phyloP scores from a whole-genome alignment of 768 basidiomycete genomes.

The Lactarius trivialis region DNA sequence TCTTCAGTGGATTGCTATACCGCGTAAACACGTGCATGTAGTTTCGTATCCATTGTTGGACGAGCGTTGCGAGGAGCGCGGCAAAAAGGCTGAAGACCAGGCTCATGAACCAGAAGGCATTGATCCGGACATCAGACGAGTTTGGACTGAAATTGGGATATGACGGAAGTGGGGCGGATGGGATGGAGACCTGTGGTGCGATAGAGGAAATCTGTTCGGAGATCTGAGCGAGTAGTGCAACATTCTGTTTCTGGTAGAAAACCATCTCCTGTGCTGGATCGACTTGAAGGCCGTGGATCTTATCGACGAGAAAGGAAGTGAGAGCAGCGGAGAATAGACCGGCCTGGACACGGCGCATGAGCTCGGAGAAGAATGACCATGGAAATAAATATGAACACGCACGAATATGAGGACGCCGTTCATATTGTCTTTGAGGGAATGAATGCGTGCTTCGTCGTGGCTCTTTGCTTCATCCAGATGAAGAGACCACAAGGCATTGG shows the following conservation, averaged over 20 bases:
- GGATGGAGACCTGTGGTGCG: background rate
- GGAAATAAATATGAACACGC: background rate
- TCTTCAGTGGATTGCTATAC: constrained; percentile 28
- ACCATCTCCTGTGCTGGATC: background rate
- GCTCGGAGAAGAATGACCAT: too few relatives aligned
- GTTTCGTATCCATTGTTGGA: constrained; percentile 44
- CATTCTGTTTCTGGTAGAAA: background rate
- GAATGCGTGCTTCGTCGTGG: background rate
- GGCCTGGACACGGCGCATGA: background rate
- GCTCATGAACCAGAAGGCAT: constrained; percentile 38
- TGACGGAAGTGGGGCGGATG: background rate
- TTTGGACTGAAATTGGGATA: constrained; percentile 21
- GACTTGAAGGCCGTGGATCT: constrained; percentile 4
- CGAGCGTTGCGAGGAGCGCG: constrained; percentile 39
- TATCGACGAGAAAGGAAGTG: constrained; percentile 8
- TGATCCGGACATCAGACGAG: constrained; percentile 33
- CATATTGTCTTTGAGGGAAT: background rate
- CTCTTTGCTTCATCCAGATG: background rate
- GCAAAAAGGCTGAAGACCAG: constrained; percentile 35
- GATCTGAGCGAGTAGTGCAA: constrained; percentile 6
- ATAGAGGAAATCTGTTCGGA: background rate
- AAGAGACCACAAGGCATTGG: constrained; percentile 1
- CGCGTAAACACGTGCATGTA: constrained; percentile 29
- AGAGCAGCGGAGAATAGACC: constrained; percentile 11
- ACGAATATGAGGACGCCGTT: background rate